Conservation (phyloP, 169 alveolate genomes). For the Eimeria praecox region DNA sequence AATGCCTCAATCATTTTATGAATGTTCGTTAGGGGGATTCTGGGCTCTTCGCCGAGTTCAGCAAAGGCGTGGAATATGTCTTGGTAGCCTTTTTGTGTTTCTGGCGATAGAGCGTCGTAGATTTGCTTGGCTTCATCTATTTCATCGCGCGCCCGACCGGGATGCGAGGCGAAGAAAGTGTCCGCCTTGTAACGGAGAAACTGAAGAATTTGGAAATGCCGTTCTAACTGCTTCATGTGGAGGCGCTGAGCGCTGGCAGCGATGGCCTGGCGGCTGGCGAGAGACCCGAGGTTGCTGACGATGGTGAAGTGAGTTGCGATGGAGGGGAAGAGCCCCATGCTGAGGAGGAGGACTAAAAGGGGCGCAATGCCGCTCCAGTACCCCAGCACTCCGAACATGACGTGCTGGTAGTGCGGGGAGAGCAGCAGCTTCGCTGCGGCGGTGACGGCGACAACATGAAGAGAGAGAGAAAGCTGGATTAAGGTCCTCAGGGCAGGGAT, state of each 20-base stretch:
- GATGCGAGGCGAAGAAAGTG: slow-evolving; percentile 50
- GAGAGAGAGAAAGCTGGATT: slow-evolving; percentile 66
- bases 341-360: background rate
- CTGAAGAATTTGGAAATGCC: slow-evolving; percentile 62
- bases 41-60: background rate
- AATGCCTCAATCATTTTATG: slow-evolving; percentile 52
- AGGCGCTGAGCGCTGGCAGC: slow-evolving; percentile 45
- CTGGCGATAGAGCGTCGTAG: slow-evolving; percentile 49
- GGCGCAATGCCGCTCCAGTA: slow-evolving; percentile 76
- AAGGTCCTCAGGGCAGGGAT: slow-evolving; percentile 9
- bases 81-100: slow-evolving; percentile 67
- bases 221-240: slow-evolving; percentile 52
- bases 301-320: slow-evolving; percentile 38
- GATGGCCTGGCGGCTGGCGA: slow-evolving; percentile 77
- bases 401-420: slow-evolving; percentile 73
- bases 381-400: slow-evolving; percentile 55
- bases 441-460: slow-evolving; percentile 74
- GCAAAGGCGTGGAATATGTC: slow-evolving; percentile 77
- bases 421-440: slow-evolving; percentile 74
- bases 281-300: slow-evolving; percentile 68
- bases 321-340: slow-evolving; percentile 64
- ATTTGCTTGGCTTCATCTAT: slow-evolving; percentile 59
- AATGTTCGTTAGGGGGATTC: slow-evolving; percentile 45
- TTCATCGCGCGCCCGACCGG: slow-evolving; percentile 63
- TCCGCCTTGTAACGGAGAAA: slow-evolving; percentile 77